Conservation (phyloP, 805 yeast genomes). For the Candida boidinii region DNA sequence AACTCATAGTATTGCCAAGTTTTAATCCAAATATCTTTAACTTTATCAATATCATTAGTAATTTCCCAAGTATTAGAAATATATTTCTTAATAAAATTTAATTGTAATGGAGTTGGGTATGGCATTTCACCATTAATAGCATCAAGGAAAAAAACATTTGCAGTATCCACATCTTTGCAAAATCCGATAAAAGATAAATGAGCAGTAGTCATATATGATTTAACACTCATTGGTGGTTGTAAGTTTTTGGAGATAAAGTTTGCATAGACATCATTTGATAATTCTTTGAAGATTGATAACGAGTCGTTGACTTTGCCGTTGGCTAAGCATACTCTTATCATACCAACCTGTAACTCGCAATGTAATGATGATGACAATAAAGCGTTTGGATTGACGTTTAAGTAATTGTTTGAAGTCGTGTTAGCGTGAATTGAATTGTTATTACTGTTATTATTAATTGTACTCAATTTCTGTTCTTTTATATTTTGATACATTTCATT, state of each 20-base stretch:
- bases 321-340: conserved; percentile 62
- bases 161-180: conserved; percentile 61
- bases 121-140: conserved; percentile 63
- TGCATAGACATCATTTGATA: conserved; percentile 40
- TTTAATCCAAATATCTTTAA: conserved; percentile 52
- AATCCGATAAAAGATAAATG: conserved; percentile 74
- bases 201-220: conserved; percentile 55
- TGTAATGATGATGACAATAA: too few species aligned
- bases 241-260: conserved; percentile 12
- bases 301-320: conserved; percentile 60
- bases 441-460: conserved; percentile 11
- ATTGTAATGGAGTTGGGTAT: conserved; percentile 60
- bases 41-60: conserved; percentile 47
- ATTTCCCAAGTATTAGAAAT: conserved; percentile 50
- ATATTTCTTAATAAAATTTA: conserved; percentile 59
- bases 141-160: conserved; percentile 66
- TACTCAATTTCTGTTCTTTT: too few species aligned
- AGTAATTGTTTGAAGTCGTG: not conserved
- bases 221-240: conserved; percentile 23
- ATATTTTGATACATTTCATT: conserved; percentile 38
- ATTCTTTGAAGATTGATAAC: conserved; percentile 48
- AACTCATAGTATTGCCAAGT: conserved; percentile 48
- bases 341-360: conserved; percentile 51
- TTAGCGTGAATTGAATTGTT: too few species aligned
- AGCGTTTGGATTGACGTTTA: conserved; percentile 8